These are phyloP conservation scores for Rhynchospora tenuis DNA, from an alignment of 176 grass and related monocot species.

Conservation along the genomic window DNA sequence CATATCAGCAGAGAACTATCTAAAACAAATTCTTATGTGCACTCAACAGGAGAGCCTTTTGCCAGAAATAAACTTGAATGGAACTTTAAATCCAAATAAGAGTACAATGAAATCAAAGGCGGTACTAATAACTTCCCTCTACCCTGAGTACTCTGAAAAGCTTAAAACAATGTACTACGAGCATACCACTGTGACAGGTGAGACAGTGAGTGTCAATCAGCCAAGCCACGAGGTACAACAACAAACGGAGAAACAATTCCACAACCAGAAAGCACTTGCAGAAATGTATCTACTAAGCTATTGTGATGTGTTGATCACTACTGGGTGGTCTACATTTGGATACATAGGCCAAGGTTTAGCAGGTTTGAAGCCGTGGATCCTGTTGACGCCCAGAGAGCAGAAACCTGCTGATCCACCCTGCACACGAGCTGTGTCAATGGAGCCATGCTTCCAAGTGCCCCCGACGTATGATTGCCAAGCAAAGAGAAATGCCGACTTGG, in stretches of 20 bases:
- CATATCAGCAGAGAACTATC: constrained; percentile 28
- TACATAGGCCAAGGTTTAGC: constrained; percentile 54
- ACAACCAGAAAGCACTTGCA: constrained; percentile 35
- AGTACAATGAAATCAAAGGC: constrained; percentile 27
- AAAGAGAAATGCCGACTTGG: constrained; percentile 39
- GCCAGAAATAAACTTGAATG: constrained; percentile 30
- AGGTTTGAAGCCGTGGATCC: constrained; percentile 45
- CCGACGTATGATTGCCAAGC: constrained; percentile 56
- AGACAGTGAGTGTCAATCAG: constrained; percentile 36
- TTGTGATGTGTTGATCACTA: constrained; percentile 47
- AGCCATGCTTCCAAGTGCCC: constrained; percentile 64
- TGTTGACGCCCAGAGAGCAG: constrained; percentile 32
- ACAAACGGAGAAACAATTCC: constrained; percentile 17
- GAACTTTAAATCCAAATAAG: neutral
- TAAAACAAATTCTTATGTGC: constrained; percentile 43
- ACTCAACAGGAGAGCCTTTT: constrained; percentile 43
- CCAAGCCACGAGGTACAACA: constrained; percentile 24
- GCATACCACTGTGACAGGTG: constrained; percentile 39
- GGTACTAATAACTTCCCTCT: constrained; percentile 42
- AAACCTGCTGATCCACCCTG: constrained; percentile 32
- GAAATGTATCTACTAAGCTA: constrained; percentile 71
- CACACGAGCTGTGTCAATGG: constrained; percentile 49
- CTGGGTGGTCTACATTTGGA: constrained; percentile 43
- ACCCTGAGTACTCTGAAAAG: constrained; percentile 30
- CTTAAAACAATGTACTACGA: constrained; percentile 50